Conservation (phyloP, 2,329 filamentous ascomycete species). For the Apiospora marii region DNA sequence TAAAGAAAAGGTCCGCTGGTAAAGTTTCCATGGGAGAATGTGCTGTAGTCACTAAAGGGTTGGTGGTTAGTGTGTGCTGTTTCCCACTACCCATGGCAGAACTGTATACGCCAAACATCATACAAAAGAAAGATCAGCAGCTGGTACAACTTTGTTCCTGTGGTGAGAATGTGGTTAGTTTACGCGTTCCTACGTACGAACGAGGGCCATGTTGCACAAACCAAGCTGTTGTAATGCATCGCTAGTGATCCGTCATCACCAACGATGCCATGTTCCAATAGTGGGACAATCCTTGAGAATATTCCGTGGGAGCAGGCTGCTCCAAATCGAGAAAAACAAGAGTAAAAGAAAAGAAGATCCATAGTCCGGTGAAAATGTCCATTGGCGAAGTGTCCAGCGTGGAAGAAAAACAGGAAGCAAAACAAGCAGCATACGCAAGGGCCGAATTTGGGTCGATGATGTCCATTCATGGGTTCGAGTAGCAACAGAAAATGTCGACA, state of each 20-base stretch:
- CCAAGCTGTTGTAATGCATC: slow-evolving; percentile 17
- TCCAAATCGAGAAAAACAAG: neutral
- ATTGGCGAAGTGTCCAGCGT: slow-evolving; percentile 29
- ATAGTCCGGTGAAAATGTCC: slow-evolving; percentile 31
- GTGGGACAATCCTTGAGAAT: neutral
- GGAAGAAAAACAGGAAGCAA: slow-evolving; percentile 13
- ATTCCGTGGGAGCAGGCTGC: slow-evolving; percentile 1
- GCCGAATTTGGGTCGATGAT: neutral
- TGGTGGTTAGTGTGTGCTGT: slow-evolving; percentile 67
- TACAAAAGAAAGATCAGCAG: slow-evolving; percentile 44
- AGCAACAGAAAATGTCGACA: neutral
- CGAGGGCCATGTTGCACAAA: slow-evolving; percentile 20
- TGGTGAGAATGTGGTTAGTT: slow-evolving; percentile 45
- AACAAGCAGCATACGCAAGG: slow-evolving; percentile 9
- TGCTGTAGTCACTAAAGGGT: slow-evolving; percentile 62
- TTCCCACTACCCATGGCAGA: slow-evolving; percentile 50
- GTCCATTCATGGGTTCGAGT: neutral
- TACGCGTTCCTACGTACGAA: slow-evolving; percentile 29
- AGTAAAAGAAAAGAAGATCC: slow-evolving; percentile 31
- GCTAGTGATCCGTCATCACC: neutral
- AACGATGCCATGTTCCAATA: neutral
- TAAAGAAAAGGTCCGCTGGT: slow-evolving; percentile 63
- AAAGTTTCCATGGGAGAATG: slow-evolving; percentile 58
- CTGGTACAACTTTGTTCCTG: slow-evolving; percentile 67
- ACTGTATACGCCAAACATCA: slow-evolving; percentile 42